These are phyloP conservation scores for Colletotrichum gloeosporioides DNA, from an alignment of 2,329 filamentous ascomycete species.

Conservation along the genomic window DNA sequence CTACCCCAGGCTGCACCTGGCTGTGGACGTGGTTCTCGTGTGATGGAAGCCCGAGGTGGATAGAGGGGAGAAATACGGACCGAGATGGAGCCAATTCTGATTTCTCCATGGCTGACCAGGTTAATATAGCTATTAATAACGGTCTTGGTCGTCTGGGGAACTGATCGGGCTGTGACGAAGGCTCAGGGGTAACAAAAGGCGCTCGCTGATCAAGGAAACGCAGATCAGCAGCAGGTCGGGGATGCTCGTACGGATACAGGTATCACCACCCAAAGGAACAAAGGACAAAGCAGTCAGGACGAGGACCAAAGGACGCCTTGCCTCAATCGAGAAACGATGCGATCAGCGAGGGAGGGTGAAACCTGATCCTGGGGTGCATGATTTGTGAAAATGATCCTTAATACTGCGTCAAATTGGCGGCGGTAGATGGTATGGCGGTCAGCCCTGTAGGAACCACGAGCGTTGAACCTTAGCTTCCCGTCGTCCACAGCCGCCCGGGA, in stretches of 20 bases:
- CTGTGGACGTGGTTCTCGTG: background rate
- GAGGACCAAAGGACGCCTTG: background rate
- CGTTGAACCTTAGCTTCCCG: background rate
- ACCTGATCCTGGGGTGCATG: conserved; percentile 1
- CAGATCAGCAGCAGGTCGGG: background rate
- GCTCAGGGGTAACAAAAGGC: background rate
- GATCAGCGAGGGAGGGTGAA: background rate
- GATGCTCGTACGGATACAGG: background rate
- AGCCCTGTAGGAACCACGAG: conserved; percentile 6
- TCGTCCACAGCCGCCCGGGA: background rate
- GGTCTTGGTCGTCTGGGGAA: conserved; percentile 13
- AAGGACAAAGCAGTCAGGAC: background rate
- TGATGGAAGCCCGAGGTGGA: background rate
- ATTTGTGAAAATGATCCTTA: conserved; percentile 8
- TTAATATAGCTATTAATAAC: background rate
- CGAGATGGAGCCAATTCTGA: background rate
- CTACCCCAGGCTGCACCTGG: background rate
- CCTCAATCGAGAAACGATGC: background rate
- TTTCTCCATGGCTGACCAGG: background rate
- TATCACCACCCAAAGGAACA: background rate
- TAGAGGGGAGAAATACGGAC: background rate
- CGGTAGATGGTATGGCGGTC: conserved; percentile 2
- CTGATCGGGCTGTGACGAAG: background rate
- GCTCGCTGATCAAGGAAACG: background rate
- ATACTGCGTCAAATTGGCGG: conserved; percentile 12